Evolutionary conservation across 495 filamentous ascomycete species (phyloP).

Genomic region (Penicillium angulare): DNA sequence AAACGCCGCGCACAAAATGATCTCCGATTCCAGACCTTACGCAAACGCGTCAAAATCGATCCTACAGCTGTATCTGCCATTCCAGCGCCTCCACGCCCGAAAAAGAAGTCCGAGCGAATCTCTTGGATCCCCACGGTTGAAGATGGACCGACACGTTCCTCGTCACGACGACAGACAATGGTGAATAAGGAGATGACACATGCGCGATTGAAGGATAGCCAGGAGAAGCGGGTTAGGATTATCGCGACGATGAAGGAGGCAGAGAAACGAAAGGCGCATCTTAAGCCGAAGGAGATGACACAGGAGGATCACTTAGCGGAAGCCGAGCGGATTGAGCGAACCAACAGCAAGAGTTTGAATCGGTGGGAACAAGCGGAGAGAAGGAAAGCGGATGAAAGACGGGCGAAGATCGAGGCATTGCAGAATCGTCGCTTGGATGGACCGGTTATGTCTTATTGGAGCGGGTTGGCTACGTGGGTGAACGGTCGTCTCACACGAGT

Average conservation of each 20-base stretch:
- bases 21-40: slow-evolving; percentile 46
- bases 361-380: slow-evolving; percentile 93
- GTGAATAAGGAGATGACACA: slow-evolving; percentile 81
- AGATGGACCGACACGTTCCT: slow-evolving; percentile 78
- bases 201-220: slow-evolving; percentile 77
- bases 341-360: slow-evolving; percentile 87
- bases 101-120: slow-evolving; percentile 89
- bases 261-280: slow-evolving; percentile 70
- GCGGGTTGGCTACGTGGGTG: slow-evolving; percentile 74
- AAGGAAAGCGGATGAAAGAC: slow-evolving; percentile 75
- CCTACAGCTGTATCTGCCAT: slow-evolving; percentile 49
- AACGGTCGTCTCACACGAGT: slow-evolving; percentile 75
- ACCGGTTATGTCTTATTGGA: slow-evolving; percentile 91
- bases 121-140: slow-evolving; percentile 83
- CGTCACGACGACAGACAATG: slow-evolving; percentile 78
- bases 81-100: slow-evolving; percentile 59
- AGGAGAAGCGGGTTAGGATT: slow-evolving; percentile 73
- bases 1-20: slow-evolving; percentile 72
- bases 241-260: slow-evolving; percentile 86
- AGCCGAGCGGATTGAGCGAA: slow-evolving; percentile 76
- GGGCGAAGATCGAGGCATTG: slow-evolving; percentile 76
- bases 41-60: slow-evolving; percentile 67
- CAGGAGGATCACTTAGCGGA: slow-evolving; percentile 85
- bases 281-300: slow-evolving; percentile 78
- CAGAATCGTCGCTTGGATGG: slow-evolving; percentile 84